Conservation (phyloP, 139 green algal genomes). For the Trebouxia sp. region DNA sequence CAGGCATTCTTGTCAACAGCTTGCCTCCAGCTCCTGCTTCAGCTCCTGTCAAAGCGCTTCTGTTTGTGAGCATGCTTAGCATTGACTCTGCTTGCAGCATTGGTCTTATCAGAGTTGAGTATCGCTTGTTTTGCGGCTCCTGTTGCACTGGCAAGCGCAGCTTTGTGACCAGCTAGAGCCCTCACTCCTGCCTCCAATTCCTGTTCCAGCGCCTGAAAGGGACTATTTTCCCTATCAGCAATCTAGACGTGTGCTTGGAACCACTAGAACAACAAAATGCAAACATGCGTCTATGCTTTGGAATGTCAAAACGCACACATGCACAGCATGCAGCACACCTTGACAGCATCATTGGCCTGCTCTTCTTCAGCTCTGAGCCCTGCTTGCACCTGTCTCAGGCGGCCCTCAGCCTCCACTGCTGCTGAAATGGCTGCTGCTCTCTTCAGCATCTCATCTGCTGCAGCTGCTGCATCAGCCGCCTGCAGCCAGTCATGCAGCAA, state of each 20-base stretch:
- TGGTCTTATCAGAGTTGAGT: constrained; percentile 41
- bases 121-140: constrained; percentile 40
- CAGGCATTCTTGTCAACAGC: no score
- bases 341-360: constrained; percentile 23
- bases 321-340: no score
- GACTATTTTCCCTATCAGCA: no score
- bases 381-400: constrained; percentile 28
- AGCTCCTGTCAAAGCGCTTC: constrained; percentile 26
- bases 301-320: no score
- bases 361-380: constrained; percentile 26
- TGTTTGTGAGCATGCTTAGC: no score
- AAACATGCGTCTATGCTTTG: no score
- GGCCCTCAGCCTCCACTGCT: constrained; percentile 33
- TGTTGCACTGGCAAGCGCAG: constrained; percentile 43
- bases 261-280: no score
- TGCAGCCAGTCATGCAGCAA: neutral
- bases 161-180: constrained; percentile 29
- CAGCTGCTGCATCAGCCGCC: constrained; percentile 6
- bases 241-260: no score
- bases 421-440: neutral
- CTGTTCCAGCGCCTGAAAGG: constrained; percentile 34
- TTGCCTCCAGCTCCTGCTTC: no score
- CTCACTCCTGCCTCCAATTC: constrained; percentile 23
- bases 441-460: neutral
- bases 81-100: no score